Evolutionary conservation across 345 rosid genomes (phyloP).

Genomic region (Bruguiera sexangula): DNA sequence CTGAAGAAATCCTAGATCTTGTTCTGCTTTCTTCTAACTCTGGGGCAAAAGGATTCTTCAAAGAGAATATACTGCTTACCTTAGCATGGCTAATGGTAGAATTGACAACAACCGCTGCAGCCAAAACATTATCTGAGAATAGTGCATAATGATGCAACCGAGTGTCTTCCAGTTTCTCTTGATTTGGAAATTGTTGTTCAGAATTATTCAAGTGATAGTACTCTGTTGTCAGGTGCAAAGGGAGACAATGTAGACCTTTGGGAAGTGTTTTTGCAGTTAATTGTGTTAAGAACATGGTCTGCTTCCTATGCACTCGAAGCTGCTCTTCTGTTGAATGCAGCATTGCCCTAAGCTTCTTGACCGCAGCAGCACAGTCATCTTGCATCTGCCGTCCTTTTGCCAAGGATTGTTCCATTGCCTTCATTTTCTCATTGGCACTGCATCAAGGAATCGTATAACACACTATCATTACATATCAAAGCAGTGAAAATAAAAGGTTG

Average conservation of each 20-base stretch:
- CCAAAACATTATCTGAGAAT: slow-evolving; percentile 92
- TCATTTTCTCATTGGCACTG: slow-evolving; percentile 72
- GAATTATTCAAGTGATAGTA: slow-evolving; percentile 65
- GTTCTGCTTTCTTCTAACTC: not conserved
- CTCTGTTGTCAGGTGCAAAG: slow-evolving; percentile 83
- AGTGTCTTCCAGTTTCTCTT: slow-evolving; percentile 69
- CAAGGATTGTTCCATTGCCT: slow-evolving; percentile 83
- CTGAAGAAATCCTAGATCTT: no score
- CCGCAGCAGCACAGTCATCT: slow-evolving; percentile 81
- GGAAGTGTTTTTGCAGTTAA: slow-evolving; percentile 95
- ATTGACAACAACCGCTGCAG: slow-evolving; percentile 89
- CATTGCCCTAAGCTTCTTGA: slow-evolving; percentile 94
- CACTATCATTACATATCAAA: not conserved
- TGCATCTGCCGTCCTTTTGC: slow-evolving; percentile 81
- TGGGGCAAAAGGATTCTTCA: slow-evolving; percentile 2
- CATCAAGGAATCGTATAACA: slow-evolving; percentile 13
- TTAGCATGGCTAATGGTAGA: slow-evolving; percentile 78
- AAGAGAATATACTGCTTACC: slow-evolving; percentile 42
- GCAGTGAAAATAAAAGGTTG: not conserved
- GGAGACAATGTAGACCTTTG: slow-evolving; percentile 98
- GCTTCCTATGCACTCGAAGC: slow-evolving; percentile 89
- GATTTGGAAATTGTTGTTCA: slow-evolving; percentile 62
- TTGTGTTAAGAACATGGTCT: slow-evolving; percentile 87
- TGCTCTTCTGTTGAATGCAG: slow-evolving; percentile 97
- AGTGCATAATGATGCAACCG: slow-evolving; percentile 78